Percentiles rank a stretch among this genome's conserved stretches.
Conservation (phyloP, 345 rosid species). For the Rhodamnia rubescens region DNA sequence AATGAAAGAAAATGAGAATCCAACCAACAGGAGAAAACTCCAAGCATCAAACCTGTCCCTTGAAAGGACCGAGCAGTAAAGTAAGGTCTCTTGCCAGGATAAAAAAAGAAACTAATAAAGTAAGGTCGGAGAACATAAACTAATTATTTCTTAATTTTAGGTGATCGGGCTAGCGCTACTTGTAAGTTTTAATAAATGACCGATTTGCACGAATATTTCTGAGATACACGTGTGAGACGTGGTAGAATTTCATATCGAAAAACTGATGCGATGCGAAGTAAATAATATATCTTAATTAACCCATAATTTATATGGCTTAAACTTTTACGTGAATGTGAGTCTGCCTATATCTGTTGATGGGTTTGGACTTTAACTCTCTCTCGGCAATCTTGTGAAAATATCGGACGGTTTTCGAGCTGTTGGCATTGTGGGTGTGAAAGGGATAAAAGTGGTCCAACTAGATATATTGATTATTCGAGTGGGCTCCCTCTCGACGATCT, state of each 20-base stretch:
- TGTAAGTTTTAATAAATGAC: background rate
- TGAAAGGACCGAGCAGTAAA: background rate
- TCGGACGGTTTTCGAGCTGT: background rate
- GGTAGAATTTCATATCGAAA: background rate
- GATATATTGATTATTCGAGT: no score
- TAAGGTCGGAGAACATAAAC: background rate
- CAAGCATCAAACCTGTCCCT: background rate
- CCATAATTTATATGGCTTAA: background rate
- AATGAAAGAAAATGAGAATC: background rate
- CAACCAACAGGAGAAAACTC: background rate
- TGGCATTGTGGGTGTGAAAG: no score
- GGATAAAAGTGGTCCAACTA: no score
- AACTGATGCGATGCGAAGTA: background rate
- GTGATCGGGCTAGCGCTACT: background rate
- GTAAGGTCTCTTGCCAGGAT: background rate
- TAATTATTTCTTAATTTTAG: background rate
- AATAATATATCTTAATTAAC: background rate
- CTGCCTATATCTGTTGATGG: fast-evolving
- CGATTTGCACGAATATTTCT: background rate
- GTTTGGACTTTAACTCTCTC: background rate
- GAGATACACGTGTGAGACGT: background rate
- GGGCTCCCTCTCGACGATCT: background rate
- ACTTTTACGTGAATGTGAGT: background rate
- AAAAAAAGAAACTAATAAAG: background rate
- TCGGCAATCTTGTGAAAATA: background rate